Conservation (phyloP, 148 eudicot genomes). For the Talinum fruticosum region DNA sequence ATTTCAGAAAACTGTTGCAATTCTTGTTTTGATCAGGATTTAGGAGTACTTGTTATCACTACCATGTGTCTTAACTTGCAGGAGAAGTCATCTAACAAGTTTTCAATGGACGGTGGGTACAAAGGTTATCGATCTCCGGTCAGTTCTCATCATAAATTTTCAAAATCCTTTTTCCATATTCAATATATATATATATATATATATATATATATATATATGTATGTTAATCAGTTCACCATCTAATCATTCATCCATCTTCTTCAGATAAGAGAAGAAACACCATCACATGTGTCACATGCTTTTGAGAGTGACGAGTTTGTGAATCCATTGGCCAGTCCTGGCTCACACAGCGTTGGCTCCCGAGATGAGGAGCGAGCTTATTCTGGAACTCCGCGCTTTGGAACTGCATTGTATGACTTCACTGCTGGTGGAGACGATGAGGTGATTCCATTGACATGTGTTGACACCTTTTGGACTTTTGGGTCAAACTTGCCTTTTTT, state of each 20-base stretch:
- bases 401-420: slow-evolving; percentile 91
- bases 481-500: not conserved
- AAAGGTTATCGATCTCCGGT: slow-evolving; percentile 75
- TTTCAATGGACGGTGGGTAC: slow-evolving; percentile 48
- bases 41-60: not conserved
- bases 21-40: not conserved
- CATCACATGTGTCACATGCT: slow-evolving; percentile 71
- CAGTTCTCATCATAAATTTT: slow-evolving; percentile 17
- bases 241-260: slow-evolving; percentile 27
- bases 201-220: too few species aligned
- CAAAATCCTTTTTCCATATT: not conserved
- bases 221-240: slow-evolving; percentile 15
- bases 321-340: slow-evolving; percentile 85
- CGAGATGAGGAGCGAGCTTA: slow-evolving; percentile 64
- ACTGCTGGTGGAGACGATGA: slow-evolving; percentile 99
- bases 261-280: slow-evolving; percentile 94
- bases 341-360: slow-evolving; percentile 61
- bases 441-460: slow-evolving; percentile 37
- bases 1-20: not conserved
- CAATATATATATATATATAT: too few species aligned
- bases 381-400: slow-evolving; percentile 57
- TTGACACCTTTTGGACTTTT: slow-evolving; percentile 1
- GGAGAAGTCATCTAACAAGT: slow-evolving; percentile 65
- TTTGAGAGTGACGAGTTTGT: slow-evolving; percentile 69
- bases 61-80: slow-evolving; percentile 23